Conservation (phyloP, 306 rosid species). For the Casuarina cunninghamiana region DNA sequence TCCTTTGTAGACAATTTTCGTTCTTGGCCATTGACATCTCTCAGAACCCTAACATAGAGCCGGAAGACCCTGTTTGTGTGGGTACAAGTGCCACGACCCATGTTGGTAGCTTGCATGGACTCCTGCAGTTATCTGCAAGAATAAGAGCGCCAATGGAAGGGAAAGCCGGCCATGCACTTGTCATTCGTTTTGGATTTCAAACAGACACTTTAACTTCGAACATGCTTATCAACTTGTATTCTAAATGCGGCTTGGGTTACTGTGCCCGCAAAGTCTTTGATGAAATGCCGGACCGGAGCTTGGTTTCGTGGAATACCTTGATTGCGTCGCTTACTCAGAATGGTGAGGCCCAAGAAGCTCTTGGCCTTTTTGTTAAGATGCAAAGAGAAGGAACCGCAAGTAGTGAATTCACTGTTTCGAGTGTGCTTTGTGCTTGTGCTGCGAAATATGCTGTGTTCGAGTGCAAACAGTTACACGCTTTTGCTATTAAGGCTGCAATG, state of each 20-base stretch:
- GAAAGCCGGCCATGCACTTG: slow-evolving; percentile 64
- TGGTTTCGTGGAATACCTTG: slow-evolving; percentile 84
- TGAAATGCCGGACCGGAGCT: slow-evolving; percentile 69
- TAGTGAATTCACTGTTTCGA: slow-evolving; percentile 81
- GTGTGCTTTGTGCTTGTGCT: slow-evolving; percentile 79
- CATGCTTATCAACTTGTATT: slow-evolving; percentile 73
- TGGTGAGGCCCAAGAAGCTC: slow-evolving; percentile 60
- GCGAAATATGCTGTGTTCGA: slow-evolving; percentile 51
- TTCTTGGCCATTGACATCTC: slow-evolving; percentile 30
- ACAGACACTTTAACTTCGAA: slow-evolving; percentile 60
- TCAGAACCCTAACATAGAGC: slow-evolving; percentile 17
- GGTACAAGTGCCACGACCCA: slow-evolving; percentile 28
- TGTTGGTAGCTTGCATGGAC: slow-evolving; percentile 45
- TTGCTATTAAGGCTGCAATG: slow-evolving; percentile 63
- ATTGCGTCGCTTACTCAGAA: slow-evolving; percentile 67
- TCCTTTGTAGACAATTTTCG: slow-evolving; percentile 36
- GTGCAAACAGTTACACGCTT: slow-evolving; percentile 72
- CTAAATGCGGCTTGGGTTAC: slow-evolving; percentile 56
- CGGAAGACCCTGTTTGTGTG: slow-evolving; percentile 26
- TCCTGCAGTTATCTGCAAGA: slow-evolving; percentile 60
- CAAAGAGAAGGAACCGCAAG: slow-evolving; percentile 58
- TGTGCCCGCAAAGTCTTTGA: slow-evolving; percentile 56
- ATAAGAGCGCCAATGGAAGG: slow-evolving; percentile 49
- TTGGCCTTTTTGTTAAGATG: slow-evolving; percentile 60
- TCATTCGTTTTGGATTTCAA: slow-evolving; percentile 52